Base-by-base conservation (phyloP, 2,329 filamentous ascomycete species). In the Sordariomycetes sp. region DNA sequence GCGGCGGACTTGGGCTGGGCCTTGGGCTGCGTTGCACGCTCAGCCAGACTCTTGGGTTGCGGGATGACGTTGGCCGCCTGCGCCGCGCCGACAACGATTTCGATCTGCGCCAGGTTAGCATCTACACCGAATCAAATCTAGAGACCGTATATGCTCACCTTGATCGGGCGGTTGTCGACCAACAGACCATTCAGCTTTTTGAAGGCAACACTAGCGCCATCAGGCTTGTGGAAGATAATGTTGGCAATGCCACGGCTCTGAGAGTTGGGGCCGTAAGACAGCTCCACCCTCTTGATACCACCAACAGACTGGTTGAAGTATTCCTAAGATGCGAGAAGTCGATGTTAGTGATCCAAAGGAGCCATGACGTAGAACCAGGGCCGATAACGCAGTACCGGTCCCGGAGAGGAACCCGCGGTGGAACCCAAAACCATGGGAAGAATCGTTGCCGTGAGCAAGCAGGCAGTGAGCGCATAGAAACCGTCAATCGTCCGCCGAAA, bases 251-350 rank as follows among this genome's bases (percentile, higher is more conserved):
- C 94, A 70, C 91, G 89, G 80, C 92, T 97, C 65, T 86, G 83
- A 63, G 93, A 93, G 70, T 89, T 90, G 63, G 93, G 90, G 67
- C 93, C 94, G 75, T 99, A 99, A 56, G 89, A 90, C 67, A 99
- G 80, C 66, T 94, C 86, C 63, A 95, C 90, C 74, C 83, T 88
- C 82, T 95, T 97, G 75, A 97, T 89, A 63, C 88, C 83, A 65
- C 92, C 93, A 72, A 96, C 85, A 67, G 89, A 88, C 70, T 90
- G 87, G 69, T 80, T 76, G 74, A 99, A 97, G 76, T 97, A 99
- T 78, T 99, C 94, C 94, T 99, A 90, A 74, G 52, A 76, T 74
- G 74, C 73, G 74, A 73, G 72, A 78, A 77, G 74, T 69, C 68
- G 71, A 77, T 74, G 86, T 90, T 84, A 90, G 88, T 89, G 68